Percentiles rank a stretch among this genome's conserved stretches.
phyloP scores from a whole-genome alignment of 768 basidiomycete species.

The Hygrocybe punicea region DNA sequence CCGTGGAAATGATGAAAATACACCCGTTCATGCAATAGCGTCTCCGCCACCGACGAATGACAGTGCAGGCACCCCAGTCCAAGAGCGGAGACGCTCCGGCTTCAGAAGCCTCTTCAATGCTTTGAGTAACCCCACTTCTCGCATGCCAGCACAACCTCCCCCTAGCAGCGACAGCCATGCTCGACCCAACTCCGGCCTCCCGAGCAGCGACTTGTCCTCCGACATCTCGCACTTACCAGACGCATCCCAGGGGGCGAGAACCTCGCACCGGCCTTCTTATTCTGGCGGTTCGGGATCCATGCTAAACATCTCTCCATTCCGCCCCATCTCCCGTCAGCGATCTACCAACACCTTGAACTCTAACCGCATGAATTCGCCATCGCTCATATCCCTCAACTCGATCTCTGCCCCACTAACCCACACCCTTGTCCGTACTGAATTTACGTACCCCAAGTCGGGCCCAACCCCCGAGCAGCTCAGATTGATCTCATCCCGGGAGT shows the following conservation, averaged over 20 bases:
- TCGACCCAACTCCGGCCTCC: slow-evolving; percentile 34
- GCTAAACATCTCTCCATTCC: slow-evolving; percentile 45
- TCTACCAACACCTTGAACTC: slow-evolving; percentile 41
- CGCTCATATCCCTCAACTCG: slow-evolving; percentile 65
- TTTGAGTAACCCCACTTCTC: slow-evolving; percentile 31
- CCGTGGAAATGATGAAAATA: background rate
- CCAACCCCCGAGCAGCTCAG: slow-evolving; percentile 64
- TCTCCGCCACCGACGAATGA: slow-evolving; percentile 7
- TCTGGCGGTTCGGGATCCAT: slow-evolving; percentile 33
- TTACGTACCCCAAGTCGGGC: slow-evolving; percentile 60
- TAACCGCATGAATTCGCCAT: slow-evolving; percentile 56
- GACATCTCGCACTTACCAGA: slow-evolving; percentile 23
- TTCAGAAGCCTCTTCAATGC: slow-evolving; percentile 46
- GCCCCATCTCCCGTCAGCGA: slow-evolving; percentile 48
- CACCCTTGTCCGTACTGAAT: slow-evolving; percentile 67
- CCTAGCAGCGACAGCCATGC: slow-evolving; percentile 17
- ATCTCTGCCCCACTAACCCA: slow-evolving; percentile 77
- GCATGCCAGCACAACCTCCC: background rate
- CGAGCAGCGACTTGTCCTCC: slow-evolving; percentile 27
- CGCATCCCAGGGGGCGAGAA: slow-evolving; percentile 1
- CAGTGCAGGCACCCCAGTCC: background rate
- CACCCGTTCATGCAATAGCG: slow-evolving; percentile 7
- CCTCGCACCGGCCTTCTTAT: slow-evolving; percentile 22
- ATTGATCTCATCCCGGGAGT: slow-evolving; percentile 65
- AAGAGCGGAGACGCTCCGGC: slow-evolving; percentile 39